Evolutionary conservation across 163 green algal genomes (phyloP).

Genomic region (Smithsoniella earleae): DNA sequence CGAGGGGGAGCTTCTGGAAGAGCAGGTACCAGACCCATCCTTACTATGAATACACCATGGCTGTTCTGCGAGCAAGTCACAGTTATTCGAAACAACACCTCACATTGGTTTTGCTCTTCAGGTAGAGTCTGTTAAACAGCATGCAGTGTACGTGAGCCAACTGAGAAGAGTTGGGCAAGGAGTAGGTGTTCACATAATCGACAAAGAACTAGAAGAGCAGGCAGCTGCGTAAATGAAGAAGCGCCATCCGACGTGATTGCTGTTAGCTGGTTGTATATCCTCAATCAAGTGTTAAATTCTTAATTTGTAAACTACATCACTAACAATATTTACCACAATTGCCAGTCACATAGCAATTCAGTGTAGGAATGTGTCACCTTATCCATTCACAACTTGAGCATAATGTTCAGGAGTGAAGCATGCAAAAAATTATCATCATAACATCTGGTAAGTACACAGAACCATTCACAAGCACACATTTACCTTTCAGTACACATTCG

Average conservation of each 20-base stretch:
- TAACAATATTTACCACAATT: no score
- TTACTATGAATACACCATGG: neutral
- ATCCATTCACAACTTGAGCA: no score
- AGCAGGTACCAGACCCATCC: constrained; percentile 55
- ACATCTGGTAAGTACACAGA: no score
- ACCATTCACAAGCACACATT: no score
- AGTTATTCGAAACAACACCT: neutral
- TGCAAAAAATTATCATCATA: no score
- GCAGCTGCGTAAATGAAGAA: constrained; percentile 32
- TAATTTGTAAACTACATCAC: no score
- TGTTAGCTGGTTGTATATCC: no score
- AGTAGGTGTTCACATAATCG: constrained; percentile 75
- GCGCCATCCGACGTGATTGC: neutral
- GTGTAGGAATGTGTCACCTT: no score
- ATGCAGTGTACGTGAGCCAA: constrained; percentile 77
- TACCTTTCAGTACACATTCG: no score
- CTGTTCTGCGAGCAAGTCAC: neutral
- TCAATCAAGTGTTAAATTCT: no score
- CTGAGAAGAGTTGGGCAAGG: constrained; percentile 86
- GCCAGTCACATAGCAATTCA: neutral
- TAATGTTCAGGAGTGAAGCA: no score
- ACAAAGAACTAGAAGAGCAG: constrained; percentile 47
- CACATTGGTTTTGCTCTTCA: constrained; percentile 39
- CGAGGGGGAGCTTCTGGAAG: constrained; percentile 74
- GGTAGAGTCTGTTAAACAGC: constrained; percentile 77